These are phyloP conservation scores for Allium fistulosum DNA, from an alignment of 106 monocot genomes.

Conservation along the genomic window DNA sequence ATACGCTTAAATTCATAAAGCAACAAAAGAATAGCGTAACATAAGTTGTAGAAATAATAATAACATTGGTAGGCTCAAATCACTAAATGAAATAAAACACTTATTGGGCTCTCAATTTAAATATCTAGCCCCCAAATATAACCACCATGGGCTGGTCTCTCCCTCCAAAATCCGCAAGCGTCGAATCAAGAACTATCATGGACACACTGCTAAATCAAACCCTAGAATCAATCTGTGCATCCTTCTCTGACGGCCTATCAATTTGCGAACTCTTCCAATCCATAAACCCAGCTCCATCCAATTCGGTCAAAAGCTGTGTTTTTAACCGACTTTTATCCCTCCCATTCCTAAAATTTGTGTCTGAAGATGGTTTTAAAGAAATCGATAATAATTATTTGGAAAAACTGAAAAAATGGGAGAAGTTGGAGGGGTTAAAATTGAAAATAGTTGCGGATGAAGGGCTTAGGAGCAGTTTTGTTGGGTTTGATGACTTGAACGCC, in stretches of 20 bases:
- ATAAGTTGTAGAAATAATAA: no score
- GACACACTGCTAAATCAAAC: slow-evolving; percentile 37
- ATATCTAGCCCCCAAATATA: no score
- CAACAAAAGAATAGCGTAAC: no score
- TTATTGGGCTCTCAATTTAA: no score
- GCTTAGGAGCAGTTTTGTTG: slow-evolving; percentile 52
- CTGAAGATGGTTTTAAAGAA: slow-evolving; percentile 5
- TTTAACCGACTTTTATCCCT: slow-evolving; percentile 39
- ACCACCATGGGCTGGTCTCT: no score
- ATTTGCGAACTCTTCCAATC: slow-evolving; percentile 35
- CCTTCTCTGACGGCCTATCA: slow-evolving; percentile 24
- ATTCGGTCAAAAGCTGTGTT: slow-evolving; percentile 22
- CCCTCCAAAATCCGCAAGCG: no score
- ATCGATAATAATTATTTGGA: slow-evolving; percentile 8
- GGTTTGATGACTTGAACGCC: slow-evolving; percentile 51
- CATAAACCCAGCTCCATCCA: slow-evolving; percentile 17
- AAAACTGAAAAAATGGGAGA: slow-evolving; percentile 12
- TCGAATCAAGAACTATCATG: slow-evolving; percentile 14
- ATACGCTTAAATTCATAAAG: no score
- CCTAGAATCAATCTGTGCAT: slow-evolving; percentile 48
- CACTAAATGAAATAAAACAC: no score
- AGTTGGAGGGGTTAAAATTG: slow-evolving; percentile 26
- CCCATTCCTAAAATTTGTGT: slow-evolving; percentile 32
- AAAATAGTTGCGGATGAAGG: slow-evolving; percentile 38
- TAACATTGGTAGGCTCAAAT: no score